A percentile compares a stretch with the other conserved stretches of the same genome.
These are phyloP conservation scores for Artemisia annua DNA, from an alignment of 129 eudicot species.

Conservation along the genomic window DNA sequence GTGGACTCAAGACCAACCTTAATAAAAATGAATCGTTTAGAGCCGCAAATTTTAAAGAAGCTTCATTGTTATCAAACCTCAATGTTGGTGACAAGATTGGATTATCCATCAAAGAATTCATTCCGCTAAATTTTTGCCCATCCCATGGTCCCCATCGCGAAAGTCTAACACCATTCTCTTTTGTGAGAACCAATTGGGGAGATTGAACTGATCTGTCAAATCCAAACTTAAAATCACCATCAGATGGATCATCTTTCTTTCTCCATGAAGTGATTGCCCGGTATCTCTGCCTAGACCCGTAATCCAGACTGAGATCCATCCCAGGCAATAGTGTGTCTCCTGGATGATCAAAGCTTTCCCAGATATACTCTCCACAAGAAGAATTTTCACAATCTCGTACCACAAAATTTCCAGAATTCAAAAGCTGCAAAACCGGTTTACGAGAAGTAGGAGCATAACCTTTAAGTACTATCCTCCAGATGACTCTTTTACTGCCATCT, in stretches of 20 bases:
- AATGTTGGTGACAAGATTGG: conserved; percentile 28
- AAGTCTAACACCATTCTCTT: conserved; percentile 24
- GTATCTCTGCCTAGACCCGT: conserved; percentile 23
- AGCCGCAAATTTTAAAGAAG: conserved; percentile 33
- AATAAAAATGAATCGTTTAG: conserved; percentile 32
- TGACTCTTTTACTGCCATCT: conserved; percentile 18
- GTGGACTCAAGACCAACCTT: conserved; percentile 41
- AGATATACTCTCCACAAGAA: conserved; percentile 20
- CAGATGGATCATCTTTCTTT: conserved; percentile 41
- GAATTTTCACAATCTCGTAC: conserved; percentile 32
- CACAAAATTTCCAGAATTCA: conserved; percentile 54
- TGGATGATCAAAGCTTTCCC: conserved; percentile 43
- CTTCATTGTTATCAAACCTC: conserved; percentile 21
- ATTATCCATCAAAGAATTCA: conserved; percentile 33
- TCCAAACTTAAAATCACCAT: conserved; percentile 40
- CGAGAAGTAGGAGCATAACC: conserved; percentile 12
- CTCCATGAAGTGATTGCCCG: conserved; percentile 47
- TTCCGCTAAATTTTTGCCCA: conserved; percentile 46
- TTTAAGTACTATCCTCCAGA: conserved; percentile 32
- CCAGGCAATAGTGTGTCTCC: conserved; percentile 52
- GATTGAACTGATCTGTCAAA: conserved; percentile 35
- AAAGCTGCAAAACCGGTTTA: conserved; percentile 36
- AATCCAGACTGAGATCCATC: conserved; percentile 46
- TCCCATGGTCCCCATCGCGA: conserved; percentile 67
- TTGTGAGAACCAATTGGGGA: conserved; percentile 42